Evolutionary conservation across 352 stramenopile genomes (phyloP).

Genomic region (Phytophthora macrochlamydospora): DNA sequence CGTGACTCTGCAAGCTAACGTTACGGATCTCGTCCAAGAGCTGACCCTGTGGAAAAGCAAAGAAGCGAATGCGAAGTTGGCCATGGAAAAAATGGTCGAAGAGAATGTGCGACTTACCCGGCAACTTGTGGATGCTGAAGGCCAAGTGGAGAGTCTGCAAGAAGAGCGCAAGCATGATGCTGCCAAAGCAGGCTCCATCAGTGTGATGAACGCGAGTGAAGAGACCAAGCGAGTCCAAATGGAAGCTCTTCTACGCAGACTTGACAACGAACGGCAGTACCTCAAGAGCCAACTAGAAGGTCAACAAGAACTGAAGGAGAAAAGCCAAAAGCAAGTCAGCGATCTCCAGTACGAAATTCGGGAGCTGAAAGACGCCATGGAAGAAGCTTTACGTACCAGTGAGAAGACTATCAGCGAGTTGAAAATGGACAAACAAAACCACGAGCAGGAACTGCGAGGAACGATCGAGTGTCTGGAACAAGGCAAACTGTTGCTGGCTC

Average conservation of each 20-base stretch:
- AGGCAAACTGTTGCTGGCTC: slow-evolving; percentile 49
- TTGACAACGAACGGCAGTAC: slow-evolving; percentile 85
- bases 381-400: slow-evolving; percentile 37
- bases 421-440: slow-evolving; percentile 26
- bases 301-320: slow-evolving; percentile 55
- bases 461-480: slow-evolving; percentile 54
- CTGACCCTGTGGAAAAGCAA: slow-evolving; percentile 66
- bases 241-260: slow-evolving; percentile 69
- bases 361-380: slow-evolving; percentile 39
- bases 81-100: slow-evolving; percentile 76
- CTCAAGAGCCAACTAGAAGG: slow-evolving; percentile 77
- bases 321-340: slow-evolving; percentile 41
- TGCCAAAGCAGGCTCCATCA: slow-evolving; percentile 32
- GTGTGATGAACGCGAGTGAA: slow-evolving; percentile 71
- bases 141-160: slow-evolving; percentile 56
- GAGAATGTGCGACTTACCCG: slow-evolving; percentile 69
- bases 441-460: slow-evolving; percentile 49
- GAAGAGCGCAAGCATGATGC: slow-evolving; percentile 54
- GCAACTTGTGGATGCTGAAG: slow-evolving; percentile 71
- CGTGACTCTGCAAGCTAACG: slow-evolving; percentile 69
- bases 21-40: slow-evolving; percentile 80
- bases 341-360: slow-evolving; percentile 52
- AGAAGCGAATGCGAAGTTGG: slow-evolving; percentile 67
- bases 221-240: slow-evolving; percentile 82
- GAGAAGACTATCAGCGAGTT: slow-evolving; percentile 52